Evolutionary conservation across 805 yeast species (phyloP).

Genomic region (Lipomyces mesembrius): DNA sequence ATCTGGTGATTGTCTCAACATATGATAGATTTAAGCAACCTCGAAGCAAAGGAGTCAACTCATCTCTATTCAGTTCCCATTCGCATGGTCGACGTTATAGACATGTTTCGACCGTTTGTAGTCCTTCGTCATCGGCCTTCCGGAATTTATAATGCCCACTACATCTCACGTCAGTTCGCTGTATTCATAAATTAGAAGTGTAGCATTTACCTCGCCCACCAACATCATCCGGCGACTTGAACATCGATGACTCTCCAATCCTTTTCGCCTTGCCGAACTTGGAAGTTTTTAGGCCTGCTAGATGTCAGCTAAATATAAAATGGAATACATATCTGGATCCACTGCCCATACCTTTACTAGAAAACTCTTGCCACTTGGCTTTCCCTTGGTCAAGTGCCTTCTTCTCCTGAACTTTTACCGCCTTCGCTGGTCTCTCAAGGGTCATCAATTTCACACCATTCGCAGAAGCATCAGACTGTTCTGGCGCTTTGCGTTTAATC

Average conservation of each 20-base stretch:
- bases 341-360: slow-evolving; percentile 25
- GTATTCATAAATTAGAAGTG: background rate
- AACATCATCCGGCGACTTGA: slow-evolving; percentile 37
- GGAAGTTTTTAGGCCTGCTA: slow-evolving; percentile 19
- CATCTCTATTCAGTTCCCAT: slow-evolving; percentile 7
- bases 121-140: slow-evolving; percentile 30
- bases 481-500: slow-evolving; percentile 16
- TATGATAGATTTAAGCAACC: background rate
- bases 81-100: slow-evolving; percentile 18
- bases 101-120: slow-evolving; percentile 27
- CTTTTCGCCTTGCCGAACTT: slow-evolving; percentile 27
- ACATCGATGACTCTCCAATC: slow-evolving; percentile 39
- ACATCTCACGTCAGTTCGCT: background rate
- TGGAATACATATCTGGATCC: background rate
- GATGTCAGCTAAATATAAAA: background rate
- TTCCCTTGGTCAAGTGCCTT: slow-evolving; percentile 36
- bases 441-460: background rate
- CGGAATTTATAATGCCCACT: slow-evolving; percentile 35
- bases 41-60: slow-evolving; percentile 10
- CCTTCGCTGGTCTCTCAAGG: background rate
- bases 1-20: slow-evolving; percentile 1
- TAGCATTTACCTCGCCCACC: slow-evolving; percentile 22
- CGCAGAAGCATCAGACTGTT: background rate
- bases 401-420: slow-evolving; percentile 6
- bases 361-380: slow-evolving; percentile 43